Percentiles rank a stretch among this genome's conserved stretches.
Conservation (phyloP, 2,329 filamentous ascomycete species). For the Dactylonectria macrodidyma region DNA sequence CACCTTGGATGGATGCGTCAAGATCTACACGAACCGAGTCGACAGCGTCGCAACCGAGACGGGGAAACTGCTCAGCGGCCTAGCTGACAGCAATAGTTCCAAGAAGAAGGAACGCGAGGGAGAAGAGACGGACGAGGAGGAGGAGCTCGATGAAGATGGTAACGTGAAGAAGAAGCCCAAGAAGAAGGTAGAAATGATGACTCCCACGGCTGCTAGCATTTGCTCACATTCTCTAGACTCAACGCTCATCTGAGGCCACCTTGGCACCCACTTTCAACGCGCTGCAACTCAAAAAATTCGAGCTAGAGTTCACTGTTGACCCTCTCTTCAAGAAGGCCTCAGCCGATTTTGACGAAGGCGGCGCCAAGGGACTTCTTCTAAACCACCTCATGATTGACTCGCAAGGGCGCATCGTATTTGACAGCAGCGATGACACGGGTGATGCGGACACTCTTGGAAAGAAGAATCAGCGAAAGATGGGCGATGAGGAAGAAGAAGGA, state of each 20-base stretch:
- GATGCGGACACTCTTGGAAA: slow-evolving; percentile 59
- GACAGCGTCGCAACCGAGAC: slow-evolving; percentile 99
- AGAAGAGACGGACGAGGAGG: slow-evolving; percentile 76
- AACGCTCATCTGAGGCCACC: slow-evolving; percentile 92
- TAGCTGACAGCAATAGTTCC: slow-evolving; percentile 88
- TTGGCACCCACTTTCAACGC: slow-evolving; percentile 90
- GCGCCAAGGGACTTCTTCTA: slow-evolving; percentile 92
- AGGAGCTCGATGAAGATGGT: slow-evolving; percentile 75
- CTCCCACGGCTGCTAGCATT: neutral
- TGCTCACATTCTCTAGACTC: slow-evolving; percentile 59
- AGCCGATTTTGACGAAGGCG: slow-evolving; percentile 97
- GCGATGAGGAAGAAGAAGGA: slow-evolving; percentile 56
- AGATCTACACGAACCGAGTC: slow-evolving; percentile 98
- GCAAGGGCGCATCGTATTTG: slow-evolving; percentile 94
- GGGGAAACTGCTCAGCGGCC: slow-evolving; percentile 91
- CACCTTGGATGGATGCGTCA: slow-evolving; percentile 97
- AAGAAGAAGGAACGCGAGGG: slow-evolving; percentile 80
- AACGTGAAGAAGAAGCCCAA: slow-evolving; percentile 74
- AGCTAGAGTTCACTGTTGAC: slow-evolving; percentile 96
- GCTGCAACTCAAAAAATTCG: slow-evolving; percentile 95
- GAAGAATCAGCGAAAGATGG: slow-evolving; percentile 57
- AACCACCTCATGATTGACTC: slow-evolving; percentile 98
- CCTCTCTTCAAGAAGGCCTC: slow-evolving; percentile 99
- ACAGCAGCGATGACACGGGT: slow-evolving; percentile 91
- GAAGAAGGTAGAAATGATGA: slow-evolving; percentile 74